Evolutionary conservation across 257 asterid species (phyloP).

Genomic region (Ehretia macrophylla): DNA sequence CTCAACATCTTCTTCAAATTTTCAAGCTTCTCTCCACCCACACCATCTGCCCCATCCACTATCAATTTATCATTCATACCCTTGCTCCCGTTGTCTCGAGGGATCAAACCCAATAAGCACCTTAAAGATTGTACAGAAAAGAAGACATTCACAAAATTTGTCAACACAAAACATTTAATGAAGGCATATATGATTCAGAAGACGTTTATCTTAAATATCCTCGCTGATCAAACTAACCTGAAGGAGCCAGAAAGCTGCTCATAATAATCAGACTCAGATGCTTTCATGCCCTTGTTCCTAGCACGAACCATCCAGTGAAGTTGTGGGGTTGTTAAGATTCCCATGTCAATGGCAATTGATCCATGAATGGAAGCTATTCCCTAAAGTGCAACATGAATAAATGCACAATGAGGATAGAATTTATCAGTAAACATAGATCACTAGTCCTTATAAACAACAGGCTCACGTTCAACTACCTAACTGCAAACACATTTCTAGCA

Average conservation of each 20-base stretch:
- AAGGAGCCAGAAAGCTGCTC: constrained; percentile 66
- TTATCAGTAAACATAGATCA: no score
- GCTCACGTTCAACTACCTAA: no score
- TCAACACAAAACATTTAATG: neutral
- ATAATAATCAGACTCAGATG: constrained; percentile 61
- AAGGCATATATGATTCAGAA: neutral
- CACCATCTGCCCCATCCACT: constrained; percentile 93
- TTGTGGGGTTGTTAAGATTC: constrained; percentile 87
- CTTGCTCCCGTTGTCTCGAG: constrained; percentile 34
- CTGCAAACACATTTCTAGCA: no score
- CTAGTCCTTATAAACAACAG: no score
- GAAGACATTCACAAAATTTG: neutral
- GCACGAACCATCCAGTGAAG: constrained; percentile 97
- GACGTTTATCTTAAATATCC: neutral
- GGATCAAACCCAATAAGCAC: constrained; percentile 66
- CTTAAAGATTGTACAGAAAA: constrained; percentile 29
- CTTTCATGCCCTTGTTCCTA: constrained; percentile 62
- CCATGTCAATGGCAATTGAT: constrained; percentile 58
- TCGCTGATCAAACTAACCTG: constrained; percentile 42
- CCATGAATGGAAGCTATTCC: constrained; percentile 67
- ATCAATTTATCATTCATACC: constrained; percentile 44
- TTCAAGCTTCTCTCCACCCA: constrained; percentile 84
- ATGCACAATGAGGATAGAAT: neutral
- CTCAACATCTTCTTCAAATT: constrained; percentile 44
- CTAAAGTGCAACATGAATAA: constrained; percentile 28